A percentile compares a stretch with the other conserved stretches of the same genome.
phyloP scores from a whole-genome alignment of 2,329 filamentous ascomycete genomes.

The Cladophialophora carrionii region DNA sequence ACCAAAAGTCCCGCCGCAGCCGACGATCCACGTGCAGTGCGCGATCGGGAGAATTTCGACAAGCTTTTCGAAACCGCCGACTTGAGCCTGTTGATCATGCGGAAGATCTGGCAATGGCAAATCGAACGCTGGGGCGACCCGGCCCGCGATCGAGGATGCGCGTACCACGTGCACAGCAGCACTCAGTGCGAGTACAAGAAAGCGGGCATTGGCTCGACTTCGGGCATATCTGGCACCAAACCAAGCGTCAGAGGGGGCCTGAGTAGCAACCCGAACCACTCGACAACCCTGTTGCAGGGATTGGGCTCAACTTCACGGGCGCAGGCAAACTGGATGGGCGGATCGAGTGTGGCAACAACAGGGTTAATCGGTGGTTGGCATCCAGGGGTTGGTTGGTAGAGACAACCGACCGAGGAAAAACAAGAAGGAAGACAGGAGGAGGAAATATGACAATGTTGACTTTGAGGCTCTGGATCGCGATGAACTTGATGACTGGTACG shows the following conservation, averaged over 20 bases:
- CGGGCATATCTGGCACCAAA: slow-evolving; percentile 3
- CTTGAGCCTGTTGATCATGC: slow-evolving; percentile 30
- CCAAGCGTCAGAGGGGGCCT: not conserved
- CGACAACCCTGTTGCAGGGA: slow-evolving; percentile 5
- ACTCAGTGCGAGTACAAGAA: slow-evolving; percentile 25
- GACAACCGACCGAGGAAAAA: not conserved
- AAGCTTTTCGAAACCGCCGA: slow-evolving; percentile 32
- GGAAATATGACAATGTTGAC: not conserved
- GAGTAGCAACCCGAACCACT: slow-evolving; percentile 5
- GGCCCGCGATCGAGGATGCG: slow-evolving; percentile 26
- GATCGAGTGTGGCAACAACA: slow-evolving; percentile 19
- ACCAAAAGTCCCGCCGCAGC: not conserved
- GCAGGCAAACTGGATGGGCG: slow-evolving; percentile 17
- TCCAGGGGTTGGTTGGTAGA: slow-evolving; percentile 32
- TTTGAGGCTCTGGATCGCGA: not conserved
- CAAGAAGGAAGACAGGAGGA: not conserved
- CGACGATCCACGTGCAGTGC: not conserved
- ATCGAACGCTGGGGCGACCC: slow-evolving; percentile 31
- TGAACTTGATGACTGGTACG: not conserved
- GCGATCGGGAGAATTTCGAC: slow-evolving; percentile 24
- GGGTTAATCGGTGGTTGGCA: slow-evolving; percentile 29
- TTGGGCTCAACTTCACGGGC: not conserved
- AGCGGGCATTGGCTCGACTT: slow-evolving; percentile 1
- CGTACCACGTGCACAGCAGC: slow-evolving; percentile 31
- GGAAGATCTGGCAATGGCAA: slow-evolving; percentile 33